These are phyloP conservation scores for Phytopythium helicoides DNA, from an alignment of 352 stramenopile species.

Conservation along the genomic window DNA sequence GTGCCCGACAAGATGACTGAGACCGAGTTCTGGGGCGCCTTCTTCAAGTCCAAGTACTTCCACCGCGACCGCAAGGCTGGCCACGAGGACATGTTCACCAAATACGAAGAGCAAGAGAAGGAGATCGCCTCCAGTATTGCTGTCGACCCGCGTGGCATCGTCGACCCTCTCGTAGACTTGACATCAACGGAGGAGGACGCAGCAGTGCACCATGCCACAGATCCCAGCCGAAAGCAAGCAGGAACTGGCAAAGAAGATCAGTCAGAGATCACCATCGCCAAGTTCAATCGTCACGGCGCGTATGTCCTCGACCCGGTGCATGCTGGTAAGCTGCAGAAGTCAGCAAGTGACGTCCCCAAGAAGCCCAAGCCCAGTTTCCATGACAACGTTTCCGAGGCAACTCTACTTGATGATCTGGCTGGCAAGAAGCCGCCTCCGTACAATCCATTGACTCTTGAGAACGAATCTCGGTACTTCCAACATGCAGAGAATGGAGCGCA, in stretches of 20 bases:
- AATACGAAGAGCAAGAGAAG: slow-evolving; percentile 79
- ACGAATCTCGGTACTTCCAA: slow-evolving; percentile 84
- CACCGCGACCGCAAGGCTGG: slow-evolving; percentile 79
- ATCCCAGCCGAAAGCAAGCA: slow-evolving; percentile 15
- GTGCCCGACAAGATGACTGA: slow-evolving; percentile 89
- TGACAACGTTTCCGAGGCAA: slow-evolving; percentile 62
- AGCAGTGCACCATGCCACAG: slow-evolving; percentile 32
- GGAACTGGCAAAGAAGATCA: slow-evolving; percentile 38
- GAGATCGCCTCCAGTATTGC: slow-evolving; percentile 38
- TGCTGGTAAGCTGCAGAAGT: slow-evolving; percentile 47
- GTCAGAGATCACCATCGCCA: slow-evolving; percentile 72
- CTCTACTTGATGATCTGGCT: slow-evolving; percentile 68
- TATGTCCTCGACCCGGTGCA: slow-evolving; percentile 80
- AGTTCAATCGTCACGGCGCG: slow-evolving; percentile 84
- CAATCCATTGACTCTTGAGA: slow-evolving; percentile 77
- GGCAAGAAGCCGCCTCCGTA: slow-evolving; percentile 48
- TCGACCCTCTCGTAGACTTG: slow-evolving; percentile 79
- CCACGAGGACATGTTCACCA: slow-evolving; percentile 85
- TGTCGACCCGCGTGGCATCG: slow-evolving; percentile 60
- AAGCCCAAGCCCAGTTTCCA: slow-evolving; percentile 48
- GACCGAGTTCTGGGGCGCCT: slow-evolving; percentile 85
- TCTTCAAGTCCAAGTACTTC: slow-evolving; percentile 91
- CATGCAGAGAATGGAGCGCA: slow-evolving; percentile 27
- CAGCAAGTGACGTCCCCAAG: slow-evolving; percentile 25
- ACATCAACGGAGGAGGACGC: slow-evolving; percentile 69